Base-by-base conservation (phyloP, 2,329 filamentous ascomycete genomes). In the Aspergillus quadrilineatus region DNA sequence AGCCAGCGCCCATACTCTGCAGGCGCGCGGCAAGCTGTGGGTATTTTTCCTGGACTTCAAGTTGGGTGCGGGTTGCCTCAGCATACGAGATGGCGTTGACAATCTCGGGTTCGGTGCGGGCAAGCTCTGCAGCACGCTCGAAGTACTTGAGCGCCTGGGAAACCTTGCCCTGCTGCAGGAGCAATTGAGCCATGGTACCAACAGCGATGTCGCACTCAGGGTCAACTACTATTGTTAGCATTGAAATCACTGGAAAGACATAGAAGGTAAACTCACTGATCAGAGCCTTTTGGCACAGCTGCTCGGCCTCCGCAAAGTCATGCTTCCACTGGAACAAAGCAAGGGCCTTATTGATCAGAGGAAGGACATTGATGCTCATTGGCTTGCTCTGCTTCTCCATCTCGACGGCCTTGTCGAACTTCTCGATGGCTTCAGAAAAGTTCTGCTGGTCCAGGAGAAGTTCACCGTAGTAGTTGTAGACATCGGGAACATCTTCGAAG, bases 401-500 rank as follows among this genome's bases (percentile, higher is more conserved):
- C 72, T 97, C 92, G 64, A 97, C 92, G n/a, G 94, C 94, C 28
- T 88, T 94, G 74, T 99, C 94, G 69, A 99, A 99, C 79, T 97
- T 96, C 79, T 96, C 90, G 62, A 99, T 92, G 28, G 94, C 94
- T 74, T 99, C 93, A 57, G 90, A 82, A 77, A 88, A 97, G 77
- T 97, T 96, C 76, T 91, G 88, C 80, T 97, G 94, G 80, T 99
- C 94, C 53, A 99, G 86, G 56, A 99, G 83, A 55, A 99, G 84
- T 80, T 99, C 94, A 69, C 94, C 94, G 70, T 96, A 97, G 84
- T 99, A 99, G 83, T 99, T 99, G 83, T 97, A 99, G 41, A 97
- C 94, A 71, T 99, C 94, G 5, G 93, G 92, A 9, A 96, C 90
- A 72, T 93, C 90, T 70, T 92, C 89, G 72, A 99, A 99, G 79